Evolutionary conservation across 2,329 filamentous ascomycete species (phyloP), one percentile per base, ranked within the genome.

Genomic region (Monascus ruber): DNA sequence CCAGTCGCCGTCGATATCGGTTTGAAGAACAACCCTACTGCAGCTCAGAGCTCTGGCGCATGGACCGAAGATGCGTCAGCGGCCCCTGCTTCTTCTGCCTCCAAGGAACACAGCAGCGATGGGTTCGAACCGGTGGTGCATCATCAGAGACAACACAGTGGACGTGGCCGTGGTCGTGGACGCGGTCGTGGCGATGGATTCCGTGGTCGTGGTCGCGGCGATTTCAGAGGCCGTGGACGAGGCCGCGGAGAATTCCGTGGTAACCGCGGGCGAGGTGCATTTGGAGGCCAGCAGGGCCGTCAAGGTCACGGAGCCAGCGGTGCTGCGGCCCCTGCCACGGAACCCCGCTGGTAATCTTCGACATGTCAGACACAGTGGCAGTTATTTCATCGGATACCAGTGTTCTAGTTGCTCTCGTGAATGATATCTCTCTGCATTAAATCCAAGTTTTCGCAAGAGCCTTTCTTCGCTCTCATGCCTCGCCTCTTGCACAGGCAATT

Each of bases 41-140:
- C 66, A 31, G 56, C 65, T 39, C 52, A 59, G 11, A 71, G 72
- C 52, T 70, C 71, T 26, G 78, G 82, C 55, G 86, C 80, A 52
- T 93, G 85, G 85, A 85, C 85, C 25, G 86, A 94, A 53, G 84
- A 91, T 44, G 76, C 83, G 50, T 76, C 81, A 11, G 76, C 79
- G 43, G 61, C 59, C 40, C 59, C 59, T 31, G 48, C 60, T 26
- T 36, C 47, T 4, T 45, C 50, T 28, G 49, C 50, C n/a, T n/a
- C 10, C 9, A 62, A 57, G 46, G 45, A 32, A 27, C 45, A 49
- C 17, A 43, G 50, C 33, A 54, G 55, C 32, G 61, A 64, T 39
- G 60, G 56, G 6, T 63, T 63, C 33, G 59, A 63, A 38, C 53
- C 49, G 37, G 58, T 62, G 26, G 40, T 44, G 24, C 52, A 57